Conservation (phyloP, 176 grass and related monocot genomes). For the Lolium rigidum region DNA sequence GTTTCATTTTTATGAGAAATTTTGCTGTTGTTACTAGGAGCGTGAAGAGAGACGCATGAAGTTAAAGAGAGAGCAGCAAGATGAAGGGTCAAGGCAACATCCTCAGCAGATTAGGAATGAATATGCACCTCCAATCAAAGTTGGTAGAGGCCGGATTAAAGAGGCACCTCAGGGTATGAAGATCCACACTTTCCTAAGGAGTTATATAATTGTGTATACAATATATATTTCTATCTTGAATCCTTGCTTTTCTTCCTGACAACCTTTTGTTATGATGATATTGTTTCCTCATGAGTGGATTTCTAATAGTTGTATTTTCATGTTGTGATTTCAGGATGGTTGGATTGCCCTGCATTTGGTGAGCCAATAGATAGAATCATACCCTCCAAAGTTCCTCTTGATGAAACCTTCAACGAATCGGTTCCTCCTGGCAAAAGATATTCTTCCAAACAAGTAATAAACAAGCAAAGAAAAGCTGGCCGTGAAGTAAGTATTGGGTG, state of each 20-base stretch:
- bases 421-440: slow-evolving; percentile 96
- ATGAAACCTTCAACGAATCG: slow-evolving; percentile 89
- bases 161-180: slow-evolving; percentile 85
- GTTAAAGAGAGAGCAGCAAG: slow-evolving; percentile 68
- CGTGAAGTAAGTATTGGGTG: slow-evolving; percentile 74
- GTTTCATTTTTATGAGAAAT: slow-evolving; percentile 13
- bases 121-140: slow-evolving; percentile 63
- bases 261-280: neutral
- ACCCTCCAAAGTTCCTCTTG: slow-evolving; percentile 99
- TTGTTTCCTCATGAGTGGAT: neutral
- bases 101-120: slow-evolving; percentile 65
- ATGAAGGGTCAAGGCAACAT: slow-evolving; percentile 63
- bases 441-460: slow-evolving; percentile 92
- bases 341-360: slow-evolving; percentile 92
- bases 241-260: slow-evolving; percentile 17
- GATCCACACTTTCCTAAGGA: neutral
- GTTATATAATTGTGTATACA: neutral
- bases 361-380: slow-evolving; percentile 92
- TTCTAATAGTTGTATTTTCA: slow-evolving; percentile 20
- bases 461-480: slow-evolving; percentile 85
- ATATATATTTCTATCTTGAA: neutral
- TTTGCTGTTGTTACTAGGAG: slow-evolving; percentile 58
- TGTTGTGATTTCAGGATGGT: slow-evolving; percentile 70
- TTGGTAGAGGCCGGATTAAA: slow-evolving; percentile 61
- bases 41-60: slow-evolving; percentile 83